phyloP scores from a whole-genome alignment of 108 stramenopile species.

The Schizochytrium sp. region DNA sequence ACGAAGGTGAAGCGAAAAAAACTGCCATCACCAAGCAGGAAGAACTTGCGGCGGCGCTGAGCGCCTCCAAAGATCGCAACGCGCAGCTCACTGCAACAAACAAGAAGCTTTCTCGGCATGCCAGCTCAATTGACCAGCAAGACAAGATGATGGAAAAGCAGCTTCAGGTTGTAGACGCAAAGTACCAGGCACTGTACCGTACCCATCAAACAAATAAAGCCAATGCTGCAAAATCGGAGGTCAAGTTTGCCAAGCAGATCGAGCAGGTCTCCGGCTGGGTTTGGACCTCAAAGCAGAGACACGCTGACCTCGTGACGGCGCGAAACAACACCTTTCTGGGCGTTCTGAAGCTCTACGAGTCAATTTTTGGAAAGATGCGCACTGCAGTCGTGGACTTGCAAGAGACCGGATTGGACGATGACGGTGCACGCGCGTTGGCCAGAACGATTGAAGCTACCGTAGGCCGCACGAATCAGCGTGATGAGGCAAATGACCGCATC shows the following conservation, averaged over 20 bases:
- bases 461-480: not conserved
- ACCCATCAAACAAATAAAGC: not conserved
- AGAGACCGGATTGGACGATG: not conserved
- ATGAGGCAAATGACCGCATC: not conserved
- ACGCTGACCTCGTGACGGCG: not conserved
- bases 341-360: not conserved
- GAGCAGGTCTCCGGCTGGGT: conserved; percentile 13
- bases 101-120: not conserved
- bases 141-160: not conserved
- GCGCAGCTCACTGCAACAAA: not conserved
- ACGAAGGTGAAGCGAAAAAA: not conserved
- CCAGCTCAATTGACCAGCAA: not conserved
- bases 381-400: not conserved
- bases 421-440: not conserved
- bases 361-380: not conserved
- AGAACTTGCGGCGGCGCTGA: not conserved
- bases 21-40: not conserved
- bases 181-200: not conserved
- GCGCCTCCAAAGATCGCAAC: not conserved
- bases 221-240: not conserved
- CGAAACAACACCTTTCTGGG: not conserved
- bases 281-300: not conserved
- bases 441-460: not conserved
- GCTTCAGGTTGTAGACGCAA: not conserved
- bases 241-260: not conserved